Conservation (phyloP, 352 stramenopile genomes). For the Phytophthora vignae region DNA sequence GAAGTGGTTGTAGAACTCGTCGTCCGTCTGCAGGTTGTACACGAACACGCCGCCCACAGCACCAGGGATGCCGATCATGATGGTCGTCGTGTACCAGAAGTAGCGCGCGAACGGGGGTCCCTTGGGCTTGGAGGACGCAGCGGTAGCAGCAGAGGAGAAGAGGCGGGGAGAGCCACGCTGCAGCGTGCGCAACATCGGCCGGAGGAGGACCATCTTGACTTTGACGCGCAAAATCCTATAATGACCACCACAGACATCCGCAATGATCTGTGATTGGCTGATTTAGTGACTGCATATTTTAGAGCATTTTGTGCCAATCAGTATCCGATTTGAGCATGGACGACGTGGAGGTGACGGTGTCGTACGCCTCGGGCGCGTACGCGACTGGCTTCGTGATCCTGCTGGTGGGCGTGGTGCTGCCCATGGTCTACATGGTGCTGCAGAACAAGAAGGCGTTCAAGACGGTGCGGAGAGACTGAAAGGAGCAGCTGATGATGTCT, state of each 20-base stretch:
- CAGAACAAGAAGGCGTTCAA: conserved; percentile 92
- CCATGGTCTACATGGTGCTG: conserved; percentile 87
- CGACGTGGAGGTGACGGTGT: conserved; percentile 49
- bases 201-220: conserved; percentile 12
- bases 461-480: conserved; percentile 73
- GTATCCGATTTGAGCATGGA: conserved; percentile 16
- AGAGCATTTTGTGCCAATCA: conserved; percentile 2
- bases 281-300: neutral
- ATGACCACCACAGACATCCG: conserved; percentile 3
- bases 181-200: conserved; percentile 25
- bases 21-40: conserved; percentile 85
- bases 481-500: neutral
- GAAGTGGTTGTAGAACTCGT: conserved; percentile 88
- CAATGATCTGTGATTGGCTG: conserved; percentile 11
- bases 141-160: conserved; percentile 9
- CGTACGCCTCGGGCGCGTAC: conserved; percentile 80
- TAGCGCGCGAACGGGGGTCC: conserved; percentile 73
- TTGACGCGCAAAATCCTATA: conserved; percentile 3
- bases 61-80: conserved; percentile 83
- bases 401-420: conserved; percentile 69
- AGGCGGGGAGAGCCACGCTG: conserved; percentile 19
- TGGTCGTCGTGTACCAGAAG: conserved; percentile 77
- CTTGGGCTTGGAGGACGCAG: conserved; percentile 11
- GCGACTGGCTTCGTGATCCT: conserved; percentile 73
- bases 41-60: conserved; percentile 74